Evolutionary conservation across 1,139 yeast species (phyloP), one percentile per base, ranked within the genome.

Genomic region (Arxiozyma bovina): DNA sequence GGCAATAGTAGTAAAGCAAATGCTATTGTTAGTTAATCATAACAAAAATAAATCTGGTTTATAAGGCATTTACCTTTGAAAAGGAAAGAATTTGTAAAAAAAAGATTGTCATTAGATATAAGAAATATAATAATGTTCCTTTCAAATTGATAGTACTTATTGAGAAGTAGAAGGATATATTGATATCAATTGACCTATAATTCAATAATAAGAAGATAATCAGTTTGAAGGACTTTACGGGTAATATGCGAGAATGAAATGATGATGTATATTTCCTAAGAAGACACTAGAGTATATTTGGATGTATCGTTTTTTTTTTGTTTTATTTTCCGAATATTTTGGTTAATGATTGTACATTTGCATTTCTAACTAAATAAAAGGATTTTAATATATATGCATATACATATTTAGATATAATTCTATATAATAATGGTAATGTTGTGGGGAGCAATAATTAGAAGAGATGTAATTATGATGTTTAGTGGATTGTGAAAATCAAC

Each of bases 401-500:
- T 43, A 22, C 4, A 43, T 43, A 43, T 43, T 18, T 11, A 21
- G n/a, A 34, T 34, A 34, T 34, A 34, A 15, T 34, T 34, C 17
- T 15, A 15, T 34, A n/a, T 34, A 34, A 34, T 6, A 34, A 12
- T 34, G 12, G n/a, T 34, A n/a, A 18, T 45, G 12, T 22, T 25
- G 3, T 5, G 40, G 4, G 40, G 15, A 27, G 17, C n/a, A 18
- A 5, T 22, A 22, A 17, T 34, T 15, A 34, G n/a, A 34, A 34
- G 12, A 22, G 18, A 12, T 5, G 18, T 42, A 21, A 18, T 18
- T 21, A 42, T 42, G n/a, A 34, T 34, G 8, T 34, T 22, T 9
- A 42, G 7, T 17, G 8, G 18, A 23, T 6, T 25, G 17, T 18
- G 4, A 23, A 41, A 3, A 30, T 67, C 70, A 87, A 62, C 86